Base-by-base conservation (phyloP, 2,329 filamentous ascomycete species). In the Hypoxylon sp. region DNA sequence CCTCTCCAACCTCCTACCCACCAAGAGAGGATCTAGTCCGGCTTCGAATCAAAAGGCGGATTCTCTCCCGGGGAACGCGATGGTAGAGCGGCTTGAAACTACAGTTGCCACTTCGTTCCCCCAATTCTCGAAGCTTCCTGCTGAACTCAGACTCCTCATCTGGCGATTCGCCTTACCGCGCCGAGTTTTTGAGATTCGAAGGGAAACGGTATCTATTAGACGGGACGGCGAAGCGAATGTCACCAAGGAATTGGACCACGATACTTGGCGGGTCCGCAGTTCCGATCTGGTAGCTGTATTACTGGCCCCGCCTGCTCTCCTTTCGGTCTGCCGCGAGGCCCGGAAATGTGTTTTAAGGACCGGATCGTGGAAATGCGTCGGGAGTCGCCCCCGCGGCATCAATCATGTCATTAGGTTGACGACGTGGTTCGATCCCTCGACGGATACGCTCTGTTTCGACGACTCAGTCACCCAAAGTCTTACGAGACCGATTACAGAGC, bases 401-500 rank as follows among this genome's bases (percentile, higher is more conserved):
- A n/a, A 42, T 28, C 24, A 30, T 3, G 64, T 66, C 11, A 51
- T 60, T 14, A 58, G 60, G 49, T 38, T 62, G 33, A 30, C 12
- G 24, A 69, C 67, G 3, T 69, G 67, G 67, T 69, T 69, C 57
- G 61, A 69, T 20, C 50, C 67, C 16, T 53, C 57, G 4, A 64
- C 50, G 3, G 67, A 69, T 24, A 69, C 58, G 2, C 67, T 69
- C 18, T 69, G 67, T 28, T 69, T 69, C 57, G 67, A 69, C 38
- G 61, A 69, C n/a, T 53, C 64, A 7, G 54, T 33, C 12, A 18
- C 52, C 11, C 60, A 58, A 26, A 36, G 40, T 16, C 16, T 57
- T 14, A 4, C 54, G n/a, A 32, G 30, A 1, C 48, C 18, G 18
- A 4, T 50, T 9, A 61, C 28, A 6, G 61, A 62, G 28, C 57